Base-by-base conservation (phyloP, 768 basidiomycete species). In the Mycena indigotica region DNA sequence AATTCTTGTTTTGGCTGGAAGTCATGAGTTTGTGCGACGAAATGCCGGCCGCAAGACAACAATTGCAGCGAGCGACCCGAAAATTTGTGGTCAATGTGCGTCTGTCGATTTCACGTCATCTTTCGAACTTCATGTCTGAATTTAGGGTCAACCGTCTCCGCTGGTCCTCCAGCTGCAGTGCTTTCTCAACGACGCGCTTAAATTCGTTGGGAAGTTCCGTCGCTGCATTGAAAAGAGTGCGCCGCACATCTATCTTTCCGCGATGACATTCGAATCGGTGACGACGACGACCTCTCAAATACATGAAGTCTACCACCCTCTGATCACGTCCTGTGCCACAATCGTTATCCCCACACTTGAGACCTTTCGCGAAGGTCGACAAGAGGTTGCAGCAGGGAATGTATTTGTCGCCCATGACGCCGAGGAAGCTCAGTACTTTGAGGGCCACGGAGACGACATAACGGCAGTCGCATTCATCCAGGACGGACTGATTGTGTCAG, bases 1-100 rank as follows among this genome's bases (percentile, higher is more conserved):
- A 62, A 29, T 41, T 62, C n/a, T 24, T 62, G 28, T 62, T 52
- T 15, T 62, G 61, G 61, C 30, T 62, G 1, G 61, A 62, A 44
- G 35, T 49, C 1, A 53, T 62, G 12, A 62, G 61, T 40, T 21
- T 62, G 8, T 39, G 28, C 2, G 24, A 25, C 1, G 19, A 45
- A 26, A 44, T 48, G 40, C 3, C 40, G 13, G 24, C 30, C 23
- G 61, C 53, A 5, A 30, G 45, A 1, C 19, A 1, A 15, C 56
- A 58, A 26, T 25, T 62, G 23, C 24, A 35, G 10, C 17, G 10
- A 8, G 32, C 32, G n/a, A n/a, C n/a, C n/a, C n/a, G n/a, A n/a
- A n/a, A n/a, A n/a, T n/a, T n/a, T n/a, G n/a, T n/a, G n/a, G n/a
- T n/a, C n/a, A n/a, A n/a, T n/a, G n/a, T n/a, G n/a, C n/a, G n/a